Conservation (phyloP, 2,329 filamentous ascomycete genomes). For the Blumeria hordei region DNA sequence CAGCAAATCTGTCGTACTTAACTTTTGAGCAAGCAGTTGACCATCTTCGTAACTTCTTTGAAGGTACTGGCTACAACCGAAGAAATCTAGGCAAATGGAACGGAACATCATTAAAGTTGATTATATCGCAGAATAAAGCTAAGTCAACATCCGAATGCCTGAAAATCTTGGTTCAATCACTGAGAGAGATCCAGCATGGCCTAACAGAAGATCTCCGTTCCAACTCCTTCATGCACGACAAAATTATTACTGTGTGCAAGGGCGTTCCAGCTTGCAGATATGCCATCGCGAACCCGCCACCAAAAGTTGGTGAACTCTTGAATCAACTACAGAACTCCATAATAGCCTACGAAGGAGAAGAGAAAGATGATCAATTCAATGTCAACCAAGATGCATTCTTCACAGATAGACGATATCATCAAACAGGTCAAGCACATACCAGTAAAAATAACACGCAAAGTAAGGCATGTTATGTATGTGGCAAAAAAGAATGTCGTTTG, state of each 20-base stretch:
- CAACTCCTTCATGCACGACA: background rate
- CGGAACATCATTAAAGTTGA: background rate
- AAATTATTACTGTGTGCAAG: slow-evolving; percentile 1
- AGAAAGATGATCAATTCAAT: background rate
- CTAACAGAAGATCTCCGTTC: background rate
- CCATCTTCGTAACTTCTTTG: slow-evolving; percentile 2
- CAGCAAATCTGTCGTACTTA: background rate
- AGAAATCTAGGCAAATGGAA: slow-evolving; percentile 2
- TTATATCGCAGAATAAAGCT: background rate
- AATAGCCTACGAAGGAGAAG: slow-evolving; percentile 1
- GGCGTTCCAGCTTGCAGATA: slow-evolving; percentile 2
- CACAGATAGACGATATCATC: background rate
- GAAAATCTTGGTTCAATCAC: background rate
- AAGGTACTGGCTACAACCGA: slow-evolving; percentile 1
- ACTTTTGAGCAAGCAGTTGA: background rate
- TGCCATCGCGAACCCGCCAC: slow-evolving; percentile 1
- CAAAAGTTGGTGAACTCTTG: background rate
- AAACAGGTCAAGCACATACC: background rate
- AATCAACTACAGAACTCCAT: slow-evolving; percentile 1
- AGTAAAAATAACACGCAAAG: background rate
- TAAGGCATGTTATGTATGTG: background rate
- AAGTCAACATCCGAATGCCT: slow-evolving; percentile 1
- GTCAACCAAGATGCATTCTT: background rate
- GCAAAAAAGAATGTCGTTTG: background rate
- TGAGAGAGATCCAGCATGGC: background rate